Conservation (phyloP, 139 green algal genomes). For the Tetradesmus lagerheimii region DNA sequence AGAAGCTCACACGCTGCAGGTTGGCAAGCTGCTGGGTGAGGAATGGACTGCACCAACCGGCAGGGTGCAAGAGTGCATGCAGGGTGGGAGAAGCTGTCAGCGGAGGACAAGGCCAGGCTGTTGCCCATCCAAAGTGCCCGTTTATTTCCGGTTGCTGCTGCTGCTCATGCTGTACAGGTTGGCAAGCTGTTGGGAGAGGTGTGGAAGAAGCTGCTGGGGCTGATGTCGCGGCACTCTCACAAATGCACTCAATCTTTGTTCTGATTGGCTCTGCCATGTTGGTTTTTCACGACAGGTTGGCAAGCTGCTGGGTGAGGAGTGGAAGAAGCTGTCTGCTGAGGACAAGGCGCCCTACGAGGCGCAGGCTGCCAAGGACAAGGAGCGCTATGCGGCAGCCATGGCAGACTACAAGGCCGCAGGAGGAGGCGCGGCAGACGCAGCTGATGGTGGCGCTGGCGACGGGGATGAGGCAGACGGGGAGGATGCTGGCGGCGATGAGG, state of each 20-base stretch:
- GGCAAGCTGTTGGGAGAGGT: not conserved
- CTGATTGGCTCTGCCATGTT: too few species aligned
- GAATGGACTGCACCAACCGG: too few species aligned
- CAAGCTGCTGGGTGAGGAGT: conserved; percentile 83
- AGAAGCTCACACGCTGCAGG: conserved; percentile 56
- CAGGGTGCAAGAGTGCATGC: too few species aligned
- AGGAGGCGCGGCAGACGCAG: not conserved
- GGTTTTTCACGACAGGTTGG: too few species aligned
- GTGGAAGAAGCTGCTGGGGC: not conserved
- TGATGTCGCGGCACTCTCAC: too few species aligned
- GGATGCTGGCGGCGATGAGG: not conserved
- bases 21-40: conserved; percentile 69
- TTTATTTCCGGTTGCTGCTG: too few species aligned
- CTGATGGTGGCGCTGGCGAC: not conserved
- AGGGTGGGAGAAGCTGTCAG: conserved; percentile 66
- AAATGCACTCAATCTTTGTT: too few species aligned
- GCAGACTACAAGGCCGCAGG: conserved; percentile 69
- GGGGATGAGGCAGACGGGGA: conserved; percentile 19
- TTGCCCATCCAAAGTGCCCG: too few species aligned
- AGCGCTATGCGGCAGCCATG: conserved; percentile 75
- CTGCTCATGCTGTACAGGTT: too few species aligned
- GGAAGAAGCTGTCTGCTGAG: conserved; percentile 76
- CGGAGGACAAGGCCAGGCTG: conserved; percentile 83
- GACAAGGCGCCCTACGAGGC: conserved; percentile 74
- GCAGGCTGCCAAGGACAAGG: conserved; percentile 62